phyloP scores from a whole-genome alignment of 345 rosid genomes.

The Gynandropsis gynandra region DNA sequence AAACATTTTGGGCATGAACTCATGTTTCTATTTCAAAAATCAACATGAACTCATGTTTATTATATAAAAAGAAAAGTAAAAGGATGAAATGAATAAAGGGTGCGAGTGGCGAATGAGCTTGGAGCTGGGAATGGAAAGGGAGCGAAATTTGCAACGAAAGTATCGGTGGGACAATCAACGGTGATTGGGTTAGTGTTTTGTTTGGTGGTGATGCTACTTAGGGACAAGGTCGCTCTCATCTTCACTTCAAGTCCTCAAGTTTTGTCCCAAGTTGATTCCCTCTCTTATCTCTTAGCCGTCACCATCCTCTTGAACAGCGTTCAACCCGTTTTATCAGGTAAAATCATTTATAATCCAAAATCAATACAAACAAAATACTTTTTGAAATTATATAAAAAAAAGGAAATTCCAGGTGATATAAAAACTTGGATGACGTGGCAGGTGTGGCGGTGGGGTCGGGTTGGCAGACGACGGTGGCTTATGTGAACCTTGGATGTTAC shows the following conservation, averaged over 20 bases:
- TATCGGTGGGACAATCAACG: constrained; percentile 44
- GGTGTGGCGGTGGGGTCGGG: constrained; percentile 91
- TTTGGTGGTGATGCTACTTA: constrained; percentile 38
- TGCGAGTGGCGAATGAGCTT: constrained; percentile 70
- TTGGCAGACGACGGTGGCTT: constrained; percentile 69
- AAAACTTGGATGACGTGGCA: constrained; percentile 11
- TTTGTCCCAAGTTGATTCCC: constrained; percentile 42
- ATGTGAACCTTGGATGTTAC: constrained; percentile 63
- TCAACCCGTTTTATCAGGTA: constrained; percentile 71
- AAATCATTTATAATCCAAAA: neutral
- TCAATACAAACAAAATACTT: no score
- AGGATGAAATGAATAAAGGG: constrained; percentile 40
- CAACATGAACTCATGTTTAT: no score
- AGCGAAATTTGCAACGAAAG: constrained; percentile 59
- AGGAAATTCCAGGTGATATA: neutral
- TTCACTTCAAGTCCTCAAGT: constrained; percentile 48
- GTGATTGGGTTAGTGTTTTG: constrained; percentile 50
- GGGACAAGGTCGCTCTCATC: constrained; percentile 35
- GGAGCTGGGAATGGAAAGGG: constrained; percentile 71
- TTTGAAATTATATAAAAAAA: neutral
- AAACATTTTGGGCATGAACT: no score
- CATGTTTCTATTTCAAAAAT: no score
- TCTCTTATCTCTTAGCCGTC: constrained; percentile 56
- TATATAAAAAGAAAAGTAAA: no score
- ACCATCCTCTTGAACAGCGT: constrained; percentile 68